These are phyloP conservation scores for Rhipidocladum racemiflorum DNA, from an alignment of 176 grass and related monocot species.

Conservation along the genomic window DNA sequence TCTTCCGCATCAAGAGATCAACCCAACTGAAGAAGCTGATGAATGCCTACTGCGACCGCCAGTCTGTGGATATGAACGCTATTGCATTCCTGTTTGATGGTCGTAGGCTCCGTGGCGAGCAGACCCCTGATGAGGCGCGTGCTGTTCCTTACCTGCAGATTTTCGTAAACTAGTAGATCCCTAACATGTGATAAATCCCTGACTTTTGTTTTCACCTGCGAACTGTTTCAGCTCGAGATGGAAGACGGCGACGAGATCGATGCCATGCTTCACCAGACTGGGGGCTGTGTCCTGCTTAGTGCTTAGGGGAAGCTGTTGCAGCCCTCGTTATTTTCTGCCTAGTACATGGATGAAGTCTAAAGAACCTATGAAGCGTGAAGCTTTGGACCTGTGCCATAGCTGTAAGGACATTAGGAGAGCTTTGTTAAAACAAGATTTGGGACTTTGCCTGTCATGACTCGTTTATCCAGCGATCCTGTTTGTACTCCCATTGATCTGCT, in stretches of 20 bases:
- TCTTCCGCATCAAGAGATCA: slow-evolving; percentile 75
- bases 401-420: slow-evolving; percentile 29
- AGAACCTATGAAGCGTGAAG: slow-evolving; percentile 53
- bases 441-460: slow-evolving; percentile 26
- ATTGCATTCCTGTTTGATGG: slow-evolving; percentile 88
- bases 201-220: neutral
- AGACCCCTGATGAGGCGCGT: slow-evolving; percentile 72
- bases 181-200: neutral
- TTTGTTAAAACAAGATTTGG: slow-evolving; percentile 35
- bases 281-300: slow-evolving; percentile 17
- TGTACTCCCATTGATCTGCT: neutral
- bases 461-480: neutral
- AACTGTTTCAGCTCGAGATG: slow-evolving; percentile 69
- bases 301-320: slow-evolving; percentile 17
- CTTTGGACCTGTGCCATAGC: slow-evolving; percentile 35
- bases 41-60: slow-evolving; percentile 77
- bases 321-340: neutral
- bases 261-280: slow-evolving; percentile 95
- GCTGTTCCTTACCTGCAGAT: neutral
- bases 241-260: slow-evolving; percentile 87
- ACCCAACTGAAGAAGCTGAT: slow-evolving; percentile 84
- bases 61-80: slow-evolving; percentile 75
- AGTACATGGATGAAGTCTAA: neutral
- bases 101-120: slow-evolving; percentile 73
- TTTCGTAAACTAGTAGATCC: neutral